Evolutionary conservation across 2,329 filamentous ascomycete genomes (phyloP).

Genomic region (Fusarium miscanthi): DNA sequence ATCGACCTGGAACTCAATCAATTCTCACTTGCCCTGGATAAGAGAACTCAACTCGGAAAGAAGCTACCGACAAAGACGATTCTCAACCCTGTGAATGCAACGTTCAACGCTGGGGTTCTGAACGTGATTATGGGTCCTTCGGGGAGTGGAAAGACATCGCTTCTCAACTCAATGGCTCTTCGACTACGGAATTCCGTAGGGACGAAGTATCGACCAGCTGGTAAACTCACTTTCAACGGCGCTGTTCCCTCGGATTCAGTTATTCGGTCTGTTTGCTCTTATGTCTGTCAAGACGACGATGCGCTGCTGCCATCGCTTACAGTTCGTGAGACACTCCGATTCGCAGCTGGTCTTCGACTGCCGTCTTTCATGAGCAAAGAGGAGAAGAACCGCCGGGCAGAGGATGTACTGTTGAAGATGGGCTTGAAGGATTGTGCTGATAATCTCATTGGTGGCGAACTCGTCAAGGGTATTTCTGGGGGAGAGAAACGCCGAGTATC

Average conservation of each 20-base stretch:
- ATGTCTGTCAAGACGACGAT: constrained; percentile 83
- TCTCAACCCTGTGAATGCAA: constrained; percentile 72
- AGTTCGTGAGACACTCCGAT: constrained; percentile 78
- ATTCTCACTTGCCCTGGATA: constrained; percentile 73
- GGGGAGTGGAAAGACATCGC: constrained; percentile 79
- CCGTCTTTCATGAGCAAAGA: constrained; percentile 75
- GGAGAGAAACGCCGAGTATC: constrained; percentile 83
- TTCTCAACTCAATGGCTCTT: constrained; percentile 78
- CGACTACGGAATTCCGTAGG: constrained; percentile 70
- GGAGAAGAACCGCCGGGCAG: constrained; percentile 75
- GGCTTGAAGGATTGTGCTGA: constrained; percentile 83
- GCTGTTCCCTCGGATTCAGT: constrained; percentile 75
- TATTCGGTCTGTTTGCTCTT: constrained; percentile 77
- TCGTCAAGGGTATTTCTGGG: constrained; percentile 82
- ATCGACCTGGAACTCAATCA: constrained; percentile 73
- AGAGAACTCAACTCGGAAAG: constrained; percentile 64
- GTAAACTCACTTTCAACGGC: constrained; percentile 76
- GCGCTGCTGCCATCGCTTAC: constrained; percentile 79
- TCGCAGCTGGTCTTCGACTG: constrained; percentile 76
- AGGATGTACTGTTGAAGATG: constrained; percentile 79
- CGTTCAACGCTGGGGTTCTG: constrained; percentile 74
- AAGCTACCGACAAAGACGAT: constrained; percentile 68
- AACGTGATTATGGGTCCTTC: constrained; percentile 87
- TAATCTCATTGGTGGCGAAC: constrained; percentile 76
- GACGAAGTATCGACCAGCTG: constrained; percentile 71